Evolutionary conservation across 2,329 filamentous ascomycete species (phyloP), one percentile per base, ranked within the genome.

Genomic region (Emericellopsis cladophorae): DNA sequence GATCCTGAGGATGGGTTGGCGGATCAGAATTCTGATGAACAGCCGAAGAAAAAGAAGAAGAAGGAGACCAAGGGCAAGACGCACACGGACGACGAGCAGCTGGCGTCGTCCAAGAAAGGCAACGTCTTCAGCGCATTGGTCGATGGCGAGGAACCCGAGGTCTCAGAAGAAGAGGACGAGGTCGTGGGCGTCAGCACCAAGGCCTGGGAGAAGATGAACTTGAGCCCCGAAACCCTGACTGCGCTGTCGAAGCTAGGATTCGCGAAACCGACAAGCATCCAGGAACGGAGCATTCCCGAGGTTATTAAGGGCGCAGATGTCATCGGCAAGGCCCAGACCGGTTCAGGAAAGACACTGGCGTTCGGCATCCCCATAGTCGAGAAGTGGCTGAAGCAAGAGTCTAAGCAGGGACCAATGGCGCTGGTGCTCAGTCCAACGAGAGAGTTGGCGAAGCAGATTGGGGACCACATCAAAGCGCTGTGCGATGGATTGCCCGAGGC

Each of bases 351-450:
- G 64, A 98, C 92, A 0, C 67, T 98, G 36, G 90, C 92, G 0
- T 98, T 95, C 59, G 87, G 83, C 1, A 88, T 98, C 46, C 92
- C 92, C 0, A 92, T 98, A 42, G 68, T 96, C 9, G 89, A 98
- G 59, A 72, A 74, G 42, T 95, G 82, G 69, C 62, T 98, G 31
- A 59, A 64, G 40, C 45, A 54, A 39, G 7, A 42, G 43, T 12
- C 37, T 21, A 11, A 33, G 40, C 6, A 16, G 41, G 16, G 38
- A 37, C 83, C 88, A 0, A 71, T 82, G 41, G 86, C 87, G 2
- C 63, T 98, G 35, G 79, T 98, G 31, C 69, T 98, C 2, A 92
- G 89, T 3, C 92, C 92, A 0, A 98, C 92, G 8, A 70, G 92
- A 65, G 92, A 98, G 61, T 64, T 98, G 54, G 92, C 92, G 0